phyloP scores from a whole-genome alignment of 257 asterid genomes.

The Nicotiana noctiflora region DNA sequence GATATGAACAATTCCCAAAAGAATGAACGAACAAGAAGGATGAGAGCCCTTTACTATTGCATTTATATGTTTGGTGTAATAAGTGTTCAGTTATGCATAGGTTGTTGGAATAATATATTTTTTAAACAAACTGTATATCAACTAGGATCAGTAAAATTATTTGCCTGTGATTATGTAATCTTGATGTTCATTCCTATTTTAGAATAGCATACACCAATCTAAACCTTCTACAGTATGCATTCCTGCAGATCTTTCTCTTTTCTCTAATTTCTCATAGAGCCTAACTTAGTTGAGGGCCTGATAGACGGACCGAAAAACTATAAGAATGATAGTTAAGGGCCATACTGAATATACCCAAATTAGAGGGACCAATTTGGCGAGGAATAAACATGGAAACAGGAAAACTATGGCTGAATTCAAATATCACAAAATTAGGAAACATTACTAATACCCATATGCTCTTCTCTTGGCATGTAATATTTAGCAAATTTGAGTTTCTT shows the following conservation, averaged over 20 bases:
- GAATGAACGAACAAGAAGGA: constrained; percentile 1
- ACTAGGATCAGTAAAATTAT: background rate
- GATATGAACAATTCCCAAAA: background rate
- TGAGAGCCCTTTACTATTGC: background rate
- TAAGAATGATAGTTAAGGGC: background rate
- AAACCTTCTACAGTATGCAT: background rate
- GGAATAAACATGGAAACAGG: background rate
- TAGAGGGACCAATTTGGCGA: background rate
- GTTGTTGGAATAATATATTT: background rate
- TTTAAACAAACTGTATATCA: background rate
- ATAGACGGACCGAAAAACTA: background rate
- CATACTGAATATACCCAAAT: background rate
- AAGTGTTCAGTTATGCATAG: background rate
- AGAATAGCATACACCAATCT: background rate
- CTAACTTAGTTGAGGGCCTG: background rate
- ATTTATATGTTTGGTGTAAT: background rate
- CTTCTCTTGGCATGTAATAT: background rate
- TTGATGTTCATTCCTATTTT: background rate
- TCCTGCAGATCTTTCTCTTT: background rate
- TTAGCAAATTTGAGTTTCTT: background rate
- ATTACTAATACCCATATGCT: background rate
- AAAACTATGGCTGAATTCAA: background rate
- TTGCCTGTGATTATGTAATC: background rate
- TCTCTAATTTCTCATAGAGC: background rate
- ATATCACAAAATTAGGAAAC: background rate